phyloP scores from a whole-genome alignment of 2,329 filamentous ascomycete species.

The Karstenula rhodostoma region DNA sequence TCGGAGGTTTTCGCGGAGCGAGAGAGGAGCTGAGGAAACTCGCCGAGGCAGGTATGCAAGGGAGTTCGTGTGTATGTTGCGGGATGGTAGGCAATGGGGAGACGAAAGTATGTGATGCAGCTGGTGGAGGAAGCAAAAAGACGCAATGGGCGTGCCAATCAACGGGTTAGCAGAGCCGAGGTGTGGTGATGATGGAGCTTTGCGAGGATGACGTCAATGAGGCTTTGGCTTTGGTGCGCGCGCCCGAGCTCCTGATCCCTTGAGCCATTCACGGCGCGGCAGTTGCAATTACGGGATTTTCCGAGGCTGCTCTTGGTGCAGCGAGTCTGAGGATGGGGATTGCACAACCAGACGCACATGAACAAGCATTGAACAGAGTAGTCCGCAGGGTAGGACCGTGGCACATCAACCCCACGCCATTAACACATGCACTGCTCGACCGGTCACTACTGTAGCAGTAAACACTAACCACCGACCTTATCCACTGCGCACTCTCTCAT shows the following conservation, averaged over 20 bases:
- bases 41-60: not conserved
- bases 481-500: not conserved
- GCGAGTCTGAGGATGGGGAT: not conserved
- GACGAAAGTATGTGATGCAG: not conserved
- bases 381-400: no score
- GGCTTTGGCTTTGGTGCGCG: not conserved
- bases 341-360: not conserved
- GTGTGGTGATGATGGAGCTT: conserved; percentile 11
- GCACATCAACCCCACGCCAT: no score
- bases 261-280: not conserved
- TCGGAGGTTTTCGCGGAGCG: not conserved
- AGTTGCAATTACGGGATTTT: not conserved
- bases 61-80: not conserved
- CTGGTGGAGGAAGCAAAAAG: not conserved
- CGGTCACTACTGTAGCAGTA: no score
- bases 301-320: not conserved
- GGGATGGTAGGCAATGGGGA: not conserved
- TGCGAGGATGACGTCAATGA: not conserved
- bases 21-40: not conserved
- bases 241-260: no score
- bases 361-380: no score
- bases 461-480: not conserved
- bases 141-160: not conserved
- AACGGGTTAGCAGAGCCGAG: conserved; percentile 2
- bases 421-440: not conserved